Base-by-base conservation (phyloP, 768 basidiomycete genomes). In the Phylloporus rhodoxanthus region DNA sequence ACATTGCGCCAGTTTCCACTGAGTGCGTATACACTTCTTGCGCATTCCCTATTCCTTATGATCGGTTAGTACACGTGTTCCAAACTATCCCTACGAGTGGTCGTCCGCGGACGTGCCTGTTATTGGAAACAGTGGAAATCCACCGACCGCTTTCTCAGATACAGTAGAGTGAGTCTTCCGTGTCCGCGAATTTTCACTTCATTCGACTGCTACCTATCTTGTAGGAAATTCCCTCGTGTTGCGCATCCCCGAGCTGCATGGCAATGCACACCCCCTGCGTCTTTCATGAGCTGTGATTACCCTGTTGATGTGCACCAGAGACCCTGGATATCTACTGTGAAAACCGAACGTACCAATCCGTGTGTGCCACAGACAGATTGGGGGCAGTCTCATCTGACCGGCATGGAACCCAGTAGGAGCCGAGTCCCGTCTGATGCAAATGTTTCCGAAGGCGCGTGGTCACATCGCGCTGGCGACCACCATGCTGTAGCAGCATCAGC, bases 401-500 rank as follows among this genome's bases (percentile, higher is more conserved):
- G 11, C 43, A 42, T 10, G 28, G 53, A 15, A 29, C 23, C 9
- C 6, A 2, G 40, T 26, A 11, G 45, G 42, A 39, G 23, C 6
- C 56, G 56, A 56, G 58, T 36, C 45, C 52, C 58, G 45, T 26
- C 63, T 53, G 55, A 19, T 8, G 4, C 4, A 26, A 37, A 37
- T 11, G 6, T 10, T 26, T 38, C 34, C 0, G 28, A 11, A 32
- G 30, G 14, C 3, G 23, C 46, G 20, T 43, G 46, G 54, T 32
- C 30, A 11, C 50, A 19, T 25, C 25, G 33, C 29, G 46, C 44
- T 13, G 10, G 44, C 17, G 2, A 8, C 23, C 1, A 1, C 62
- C 62, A 64, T 40, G 56, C 63, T 64, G 62, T 65, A 40, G 34
- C 2, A 13, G 32, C 54, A 41, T 50, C 23, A 1, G 29, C 52